Base-by-base conservation (phyloP, 2,329 filamentous ascomycete species). In the Aspergillus pseudoterreus region DNA sequence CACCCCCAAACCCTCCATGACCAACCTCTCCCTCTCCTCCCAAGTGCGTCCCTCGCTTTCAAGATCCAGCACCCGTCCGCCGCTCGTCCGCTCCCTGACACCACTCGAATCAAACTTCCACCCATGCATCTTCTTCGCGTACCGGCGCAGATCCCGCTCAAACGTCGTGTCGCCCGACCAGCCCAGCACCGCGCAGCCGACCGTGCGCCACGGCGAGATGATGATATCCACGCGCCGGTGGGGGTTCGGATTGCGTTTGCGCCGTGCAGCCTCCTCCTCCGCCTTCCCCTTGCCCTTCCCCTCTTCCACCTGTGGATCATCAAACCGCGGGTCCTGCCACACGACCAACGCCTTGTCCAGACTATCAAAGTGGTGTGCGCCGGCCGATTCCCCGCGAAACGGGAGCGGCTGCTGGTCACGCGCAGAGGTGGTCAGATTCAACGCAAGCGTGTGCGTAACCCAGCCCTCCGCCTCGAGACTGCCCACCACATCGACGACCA, bases 61-160 rank as follows among this genome's bases (percentile, higher is more conserved):
- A 11, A 94, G 62, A 67, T 94, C 85, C n/a, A 85, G 63, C 0
- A 92, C 81, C 75, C 85, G 85, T 3, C 73, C 71, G 1, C 88
- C 89, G 49, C 84, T 82, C 8, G 50, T 65, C 8, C 85, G 78
- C 62, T 83, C 84, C 42, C 91, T 80, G 10, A 96, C 82, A 0
- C 94, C 94, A 63, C 89, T 95, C 56, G 88, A 94, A 66, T 96
- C 92, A 65, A 97, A 97, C 68, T 94, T 95, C 78, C 90, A 86
- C 0, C 77, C 77, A 61, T 82, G 85, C 51, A 80, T 77, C 35
- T 84, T 79, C 69, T 89, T 92, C 54, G 86, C 90, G 70, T 92
- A 95, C 32, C 86, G 76, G 38, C 92, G 78, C 49, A 97, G 68
- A 68, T 97, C 94, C 21, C 92, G 78, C 74, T 96, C 84, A 60